phyloP scores from a whole-genome alignment of 2,329 filamentous ascomycete genomes.

The Rosellinia necatrix region DNA sequence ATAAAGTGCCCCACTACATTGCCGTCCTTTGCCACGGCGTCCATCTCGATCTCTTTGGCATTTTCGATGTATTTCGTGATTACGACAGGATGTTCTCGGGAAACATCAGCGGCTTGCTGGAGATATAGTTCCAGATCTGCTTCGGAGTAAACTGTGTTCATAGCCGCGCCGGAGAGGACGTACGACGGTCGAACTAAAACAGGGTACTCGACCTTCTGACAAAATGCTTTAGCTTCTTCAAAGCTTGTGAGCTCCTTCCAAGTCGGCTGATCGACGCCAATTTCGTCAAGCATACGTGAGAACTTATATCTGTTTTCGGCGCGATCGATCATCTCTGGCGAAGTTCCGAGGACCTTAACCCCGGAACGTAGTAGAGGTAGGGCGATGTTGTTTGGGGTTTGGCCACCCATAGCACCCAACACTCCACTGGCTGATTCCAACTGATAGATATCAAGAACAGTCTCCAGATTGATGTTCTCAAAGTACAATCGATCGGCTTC shows the following conservation, averaged over 20 bases:
- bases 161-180: slow-evolving; percentile 93
- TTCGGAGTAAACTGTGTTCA: slow-evolving; percentile 99
- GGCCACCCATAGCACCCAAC: slow-evolving; percentile 93
- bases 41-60: slow-evolving; percentile 99
- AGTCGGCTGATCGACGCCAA: slow-evolving; percentile 91
- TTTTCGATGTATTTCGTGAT: slow-evolving; percentile 99
- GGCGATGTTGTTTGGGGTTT: slow-evolving; percentile 97
- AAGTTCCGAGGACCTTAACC: slow-evolving; percentile 91
- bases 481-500: slow-evolving; percentile 96
- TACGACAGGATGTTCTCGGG: slow-evolving; percentile 92
- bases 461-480: slow-evolving; percentile 91
- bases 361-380: slow-evolving; percentile 85
- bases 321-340: slow-evolving; percentile 97
- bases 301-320: slow-evolving; percentile 99
- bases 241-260: slow-evolving; percentile 99
- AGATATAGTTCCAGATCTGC: slow-evolving; percentile 89
- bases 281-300: slow-evolving; percentile 94
- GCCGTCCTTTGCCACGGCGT: slow-evolving; percentile 90
- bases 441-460: slow-evolving; percentile 90
- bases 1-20: slow-evolving; percentile 94
- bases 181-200: slow-evolving; percentile 96
- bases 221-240: slow-evolving; percentile 86
- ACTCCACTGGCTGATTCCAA: slow-evolving; percentile 83
- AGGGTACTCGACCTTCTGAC: slow-evolving; percentile 85
- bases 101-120: slow-evolving; percentile 89